A percentile compares a stretch with the other conserved stretches of the same genome.
These are phyloP conservation scores for Ophiostoma sp. DNA, from an alignment of 2,329 filamentous ascomycete species.

Conservation along the genomic window DNA sequence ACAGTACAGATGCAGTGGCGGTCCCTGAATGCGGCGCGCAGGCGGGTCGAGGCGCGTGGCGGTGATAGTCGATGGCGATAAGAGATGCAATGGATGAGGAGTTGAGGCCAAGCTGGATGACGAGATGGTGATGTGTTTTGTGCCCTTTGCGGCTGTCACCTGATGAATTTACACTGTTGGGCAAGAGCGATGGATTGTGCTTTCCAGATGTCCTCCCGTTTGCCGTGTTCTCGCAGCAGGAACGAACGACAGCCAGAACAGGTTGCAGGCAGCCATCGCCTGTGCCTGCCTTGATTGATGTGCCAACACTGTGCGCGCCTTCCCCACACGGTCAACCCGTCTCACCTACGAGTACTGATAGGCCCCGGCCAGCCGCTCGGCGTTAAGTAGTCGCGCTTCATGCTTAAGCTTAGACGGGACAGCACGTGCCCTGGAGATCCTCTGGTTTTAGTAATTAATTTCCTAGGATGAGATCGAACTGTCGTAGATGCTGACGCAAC, in stretches of 20 bases:
- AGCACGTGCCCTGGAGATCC: slow-evolving; percentile 3
- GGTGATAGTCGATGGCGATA: not conserved
- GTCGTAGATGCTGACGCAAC: no score
- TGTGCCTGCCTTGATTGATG: not conserved
- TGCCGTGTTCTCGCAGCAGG: not conserved
- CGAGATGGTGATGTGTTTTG: not conserved
- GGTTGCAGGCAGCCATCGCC: no score
- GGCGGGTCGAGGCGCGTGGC: not conserved
- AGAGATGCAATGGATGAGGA: not conserved
- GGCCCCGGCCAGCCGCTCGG: not conserved
- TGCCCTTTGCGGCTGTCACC: not conserved
- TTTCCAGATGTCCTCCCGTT: not conserved
- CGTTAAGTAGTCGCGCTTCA: not conserved
- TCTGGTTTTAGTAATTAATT: not conserved
- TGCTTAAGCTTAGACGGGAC: not conserved
- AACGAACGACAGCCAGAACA: not conserved
- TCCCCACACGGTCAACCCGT: not conserved
- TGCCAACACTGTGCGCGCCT: not conserved
- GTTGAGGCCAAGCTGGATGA: not conserved
- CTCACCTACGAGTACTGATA: not conserved
- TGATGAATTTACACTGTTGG: not conserved
- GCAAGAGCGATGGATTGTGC: slow-evolving; percentile 1
- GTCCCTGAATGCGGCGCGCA: not conserved
- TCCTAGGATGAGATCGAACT: no score
- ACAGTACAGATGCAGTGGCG: slow-evolving; percentile 15